Conservation (phyloP, 2,329 filamentous ascomycete species). For the Penicillium fuscoglaucum region DNA sequence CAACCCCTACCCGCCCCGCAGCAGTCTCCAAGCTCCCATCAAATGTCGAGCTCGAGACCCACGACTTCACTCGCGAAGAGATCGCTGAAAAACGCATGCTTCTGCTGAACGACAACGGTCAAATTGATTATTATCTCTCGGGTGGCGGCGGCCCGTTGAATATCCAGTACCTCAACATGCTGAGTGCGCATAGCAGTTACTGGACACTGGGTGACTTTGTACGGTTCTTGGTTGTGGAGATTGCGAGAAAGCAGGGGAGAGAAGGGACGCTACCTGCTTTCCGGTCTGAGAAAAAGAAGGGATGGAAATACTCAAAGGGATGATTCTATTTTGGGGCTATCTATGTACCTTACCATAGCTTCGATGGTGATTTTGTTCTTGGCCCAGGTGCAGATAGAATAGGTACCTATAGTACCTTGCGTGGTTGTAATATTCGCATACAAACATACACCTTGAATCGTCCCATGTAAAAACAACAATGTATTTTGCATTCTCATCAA, state of each 20-base stretch:
- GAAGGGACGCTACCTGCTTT: conserved; percentile 56
- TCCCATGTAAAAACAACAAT: neutral
- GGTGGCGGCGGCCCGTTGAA: conserved; percentile 85
- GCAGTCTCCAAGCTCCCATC: conserved; percentile 61
- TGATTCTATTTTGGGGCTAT: conserved; percentile 10
- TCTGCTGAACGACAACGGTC: conserved; percentile 91
- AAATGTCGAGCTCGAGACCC: conserved; percentile 88
- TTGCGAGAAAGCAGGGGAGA: conserved; percentile 72
- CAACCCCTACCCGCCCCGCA: conserved; percentile 61
- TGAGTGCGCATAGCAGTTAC: conserved; percentile 92
- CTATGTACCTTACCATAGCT: neutral
- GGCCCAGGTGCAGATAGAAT: neutral
- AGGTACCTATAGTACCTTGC: neutral
- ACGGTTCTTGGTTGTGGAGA: conserved; percentile 84
- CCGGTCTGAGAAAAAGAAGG: conserved; percentile 55
- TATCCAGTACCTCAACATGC: conserved; percentile 96
- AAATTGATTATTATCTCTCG: conserved; percentile 85
- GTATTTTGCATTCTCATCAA: neutral
- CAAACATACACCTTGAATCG: neutral
- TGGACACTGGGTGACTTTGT: conserved; percentile 87
- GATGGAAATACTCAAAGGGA: conserved; percentile 49
- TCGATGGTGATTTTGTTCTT: neutral
- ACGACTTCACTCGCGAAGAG: conserved; percentile 91
- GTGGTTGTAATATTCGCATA: neutral
- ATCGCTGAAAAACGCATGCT: conserved; percentile 86